Evolutionary conservation across 148 eudicot species (phyloP), one percentile per base, ranked within the genome.

Genomic region (Fagopyrum homotropicum): DNA sequence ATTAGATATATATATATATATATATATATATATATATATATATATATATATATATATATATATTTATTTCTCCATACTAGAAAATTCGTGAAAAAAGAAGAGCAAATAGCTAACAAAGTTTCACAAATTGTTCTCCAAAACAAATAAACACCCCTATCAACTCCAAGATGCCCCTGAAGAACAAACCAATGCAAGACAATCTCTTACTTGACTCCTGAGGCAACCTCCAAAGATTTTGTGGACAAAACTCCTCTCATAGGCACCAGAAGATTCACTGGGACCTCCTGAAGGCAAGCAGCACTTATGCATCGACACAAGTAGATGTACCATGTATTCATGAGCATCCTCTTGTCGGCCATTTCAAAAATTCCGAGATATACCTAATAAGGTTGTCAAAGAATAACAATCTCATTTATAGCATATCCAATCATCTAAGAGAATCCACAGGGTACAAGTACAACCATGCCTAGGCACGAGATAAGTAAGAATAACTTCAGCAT

Each of bases 261-360:
- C 99, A 85, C 86, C 77, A 50, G 96, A 90, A 16, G 99, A 92
- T 88, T 92, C 94, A 69, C 88, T 84, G 40, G 92, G 92, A 72
- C 90, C 91, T 75, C 99, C 97, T 29, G 89, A 85, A 69, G 99
- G 94, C 75, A 95, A 85, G 85, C 94, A 89, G 68, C 99, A 95
- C 69, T 84, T 95, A 79, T 95, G 97, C 99, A 95, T 95, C 3
- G 97, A 90, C 79, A 92, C 97, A 64, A 95, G 80, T 80, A 95
- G 77, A 83, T 95, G 88, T 75, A 95, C 92, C 99, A 95, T 90
- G 88, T 89, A 95, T 74, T 95, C 99, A 80, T 95, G 99, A 16
- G 99, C 99, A 83, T 95, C 99, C 82, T 95, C 97, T 80, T 92
- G 97, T 80, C 99, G 90, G 15, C 89, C 84, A 79, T 82, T 90